A percentile compares a stretch with the other conserved stretches of the same genome.
Conservation (phyloP, 176 grass and related monocot species). For the Juncus effusus region DNA sequence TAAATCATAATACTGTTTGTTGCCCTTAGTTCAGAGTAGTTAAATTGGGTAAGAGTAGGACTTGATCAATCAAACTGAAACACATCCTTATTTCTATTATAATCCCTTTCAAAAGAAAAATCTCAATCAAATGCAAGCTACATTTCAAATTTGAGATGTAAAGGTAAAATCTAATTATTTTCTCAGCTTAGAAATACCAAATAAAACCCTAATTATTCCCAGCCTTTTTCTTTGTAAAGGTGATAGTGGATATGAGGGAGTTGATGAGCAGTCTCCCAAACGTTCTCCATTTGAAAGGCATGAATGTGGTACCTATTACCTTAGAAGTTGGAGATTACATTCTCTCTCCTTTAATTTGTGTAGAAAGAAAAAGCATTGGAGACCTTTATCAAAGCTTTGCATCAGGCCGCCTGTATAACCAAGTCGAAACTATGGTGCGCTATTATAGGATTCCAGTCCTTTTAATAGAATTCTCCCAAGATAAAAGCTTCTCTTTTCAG, state of each 20-base stretch:
- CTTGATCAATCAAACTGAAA: too few species aligned
- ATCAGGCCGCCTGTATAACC: slow-evolving; percentile 86
- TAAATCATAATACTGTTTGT: not conserved
- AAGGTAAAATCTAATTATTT: too few species aligned
- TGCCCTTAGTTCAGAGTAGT: not conserved
- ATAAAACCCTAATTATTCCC: not conserved
- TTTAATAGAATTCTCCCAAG: slow-evolving; percentile 92
- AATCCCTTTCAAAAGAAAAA: too few species aligned
- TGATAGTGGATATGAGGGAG: slow-evolving; percentile 97
- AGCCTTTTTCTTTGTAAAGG: slow-evolving; percentile 31
- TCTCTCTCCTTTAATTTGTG: slow-evolving; percentile 91
- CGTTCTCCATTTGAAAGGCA: slow-evolving; percentile 90
- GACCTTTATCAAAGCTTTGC: slow-evolving; percentile 97
- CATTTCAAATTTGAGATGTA: too few species aligned
- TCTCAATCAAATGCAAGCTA: too few species aligned
- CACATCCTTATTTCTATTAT: too few species aligned
- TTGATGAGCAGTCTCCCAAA: slow-evolving; percentile 98
- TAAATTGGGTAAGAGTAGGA: not conserved
- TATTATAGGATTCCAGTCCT: slow-evolving; percentile 97
- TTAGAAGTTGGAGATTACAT: slow-evolving; percentile 97
- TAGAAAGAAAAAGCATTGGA: slow-evolving; percentile 89
- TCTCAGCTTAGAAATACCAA: too few species aligned
- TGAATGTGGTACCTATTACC: slow-evolving; percentile 72
- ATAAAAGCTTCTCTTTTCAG: slow-evolving; percentile 99
- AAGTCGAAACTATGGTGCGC: slow-evolving; percentile 82